Conservation (phyloP, 2,329 filamentous ascomycete species). For the Anthostomella pinea region DNA sequence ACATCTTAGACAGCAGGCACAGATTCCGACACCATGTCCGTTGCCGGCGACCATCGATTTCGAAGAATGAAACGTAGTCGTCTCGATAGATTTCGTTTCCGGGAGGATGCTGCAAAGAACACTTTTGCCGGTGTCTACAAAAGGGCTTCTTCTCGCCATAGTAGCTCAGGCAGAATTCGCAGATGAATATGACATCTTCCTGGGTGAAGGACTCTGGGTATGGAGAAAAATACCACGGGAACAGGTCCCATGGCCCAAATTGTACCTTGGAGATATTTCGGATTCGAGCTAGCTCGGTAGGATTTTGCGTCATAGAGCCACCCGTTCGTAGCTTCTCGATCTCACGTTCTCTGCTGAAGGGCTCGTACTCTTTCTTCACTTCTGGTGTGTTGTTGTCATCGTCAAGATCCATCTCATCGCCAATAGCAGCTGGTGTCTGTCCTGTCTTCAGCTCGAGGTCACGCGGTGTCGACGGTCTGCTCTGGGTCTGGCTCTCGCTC, state of each 20-base stretch:
- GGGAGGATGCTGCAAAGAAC: constrained; percentile 84
- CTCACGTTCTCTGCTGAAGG: constrained; percentile 80
- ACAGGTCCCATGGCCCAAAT: constrained; percentile 87
- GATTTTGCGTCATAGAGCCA: constrained; percentile 98
- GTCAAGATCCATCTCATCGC: constrained; percentile 55
- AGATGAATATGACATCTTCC: constrained; percentile 89
- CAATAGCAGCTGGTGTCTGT: constrained; percentile 42
- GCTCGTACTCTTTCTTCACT: constrained; percentile 46
- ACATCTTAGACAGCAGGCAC: constrained; percentile 91
- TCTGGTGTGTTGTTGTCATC: constrained; percentile 43
- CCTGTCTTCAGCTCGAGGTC: constrained; percentile 46
- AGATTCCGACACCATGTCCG: constrained; percentile 96
- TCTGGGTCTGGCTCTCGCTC: constrained; percentile 45
- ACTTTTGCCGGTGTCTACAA: constrained; percentile 82
- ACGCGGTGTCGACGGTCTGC: constrained; percentile 40
- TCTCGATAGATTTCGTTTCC: constrained; percentile 99
- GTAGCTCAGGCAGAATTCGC: constrained; percentile 94
- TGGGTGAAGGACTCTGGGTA: constrained; percentile 89
- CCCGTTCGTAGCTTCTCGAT: constrained; percentile 94
- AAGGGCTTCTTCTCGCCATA: constrained; percentile 83
- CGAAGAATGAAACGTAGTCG: constrained; percentile 90
- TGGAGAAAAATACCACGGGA: constrained; percentile 98
- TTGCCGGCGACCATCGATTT: constrained; percentile 92
- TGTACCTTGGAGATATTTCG: constrained; percentile 92
- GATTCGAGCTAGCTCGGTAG: constrained; percentile 92